Evolutionary conservation across 352 stramenopile genomes (phyloP).

Genomic region (Phytophthora agathidicida): DNA sequence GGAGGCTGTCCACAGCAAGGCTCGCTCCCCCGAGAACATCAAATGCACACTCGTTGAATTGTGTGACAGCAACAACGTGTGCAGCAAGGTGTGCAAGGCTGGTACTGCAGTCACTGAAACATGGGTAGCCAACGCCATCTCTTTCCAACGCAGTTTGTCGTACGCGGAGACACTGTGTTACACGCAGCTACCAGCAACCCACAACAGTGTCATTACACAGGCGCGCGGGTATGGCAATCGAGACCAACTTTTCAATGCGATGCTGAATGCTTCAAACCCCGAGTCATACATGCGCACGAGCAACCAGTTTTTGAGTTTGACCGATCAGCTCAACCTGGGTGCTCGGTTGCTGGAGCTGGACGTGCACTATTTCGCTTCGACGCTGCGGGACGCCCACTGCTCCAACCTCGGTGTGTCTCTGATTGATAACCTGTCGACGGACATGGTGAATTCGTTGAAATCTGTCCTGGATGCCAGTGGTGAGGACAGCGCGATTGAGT

Average conservation of each 20-base stretch:
- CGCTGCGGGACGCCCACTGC: constrained; percentile 67
- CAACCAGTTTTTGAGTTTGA: constrained; percentile 72
- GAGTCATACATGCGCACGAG: constrained; percentile 62
- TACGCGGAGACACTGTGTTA: constrained; percentile 67
- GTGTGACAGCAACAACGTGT: constrained; percentile 61
- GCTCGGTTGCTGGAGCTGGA: constrained; percentile 76
- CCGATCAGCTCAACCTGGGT: constrained; percentile 73
- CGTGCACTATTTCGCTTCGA: constrained; percentile 67
- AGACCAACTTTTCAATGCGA: constrained; percentile 64
- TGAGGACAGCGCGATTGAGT: constrained; percentile 36
- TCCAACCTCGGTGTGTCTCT: constrained; percentile 49
- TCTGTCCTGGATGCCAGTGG: constrained; percentile 39
- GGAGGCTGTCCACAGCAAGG: constrained; percentile 27
- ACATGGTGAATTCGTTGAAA: constrained; percentile 35
- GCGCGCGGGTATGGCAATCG: constrained; percentile 66
- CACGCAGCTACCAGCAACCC: constrained; percentile 57
- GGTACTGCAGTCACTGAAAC: constrained; percentile 56
- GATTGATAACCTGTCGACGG: constrained; percentile 38
- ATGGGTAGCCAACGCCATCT: constrained; percentile 54
- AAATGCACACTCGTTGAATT: constrained; percentile 47
- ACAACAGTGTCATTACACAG: constrained; percentile 73
- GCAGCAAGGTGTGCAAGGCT: constrained; percentile 56
- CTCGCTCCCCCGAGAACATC: constrained; percentile 38
- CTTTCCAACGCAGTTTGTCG: constrained; percentile 61
- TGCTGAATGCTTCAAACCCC: constrained; percentile 47